Conservation (phyloP, 345 rosid species). For the Noccaea bulbosa region DNA sequence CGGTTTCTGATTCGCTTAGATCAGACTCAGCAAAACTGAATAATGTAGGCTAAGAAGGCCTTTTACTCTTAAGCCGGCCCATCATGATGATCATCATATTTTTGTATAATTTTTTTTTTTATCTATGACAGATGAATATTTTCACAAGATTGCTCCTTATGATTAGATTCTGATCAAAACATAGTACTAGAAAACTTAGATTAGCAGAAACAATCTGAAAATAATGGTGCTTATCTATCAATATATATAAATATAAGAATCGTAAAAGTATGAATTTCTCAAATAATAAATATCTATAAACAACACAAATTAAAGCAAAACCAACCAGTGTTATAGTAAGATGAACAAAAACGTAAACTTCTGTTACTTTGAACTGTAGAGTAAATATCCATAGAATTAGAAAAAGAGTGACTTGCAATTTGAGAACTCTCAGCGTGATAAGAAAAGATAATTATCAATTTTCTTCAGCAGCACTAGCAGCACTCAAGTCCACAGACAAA, state of each 20-base stretch:
- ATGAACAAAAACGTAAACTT: slow-evolving; percentile 14
- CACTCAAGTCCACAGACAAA: slow-evolving; percentile 81
- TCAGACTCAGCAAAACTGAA: background rate
- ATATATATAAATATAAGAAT: too few relatives aligned
- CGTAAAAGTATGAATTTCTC: too few relatives aligned
- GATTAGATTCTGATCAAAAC: background rate
- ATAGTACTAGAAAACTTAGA: too few relatives aligned
- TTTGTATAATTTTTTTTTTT: too few relatives aligned
- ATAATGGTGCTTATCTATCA: too few relatives aligned
- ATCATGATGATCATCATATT: too few relatives aligned
- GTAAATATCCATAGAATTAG: slow-evolving; percentile 15
- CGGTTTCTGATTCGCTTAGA: slow-evolving; percentile 1
- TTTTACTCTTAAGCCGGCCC: background rate
- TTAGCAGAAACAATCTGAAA: too few relatives aligned
- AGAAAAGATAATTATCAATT: slow-evolving; percentile 15
- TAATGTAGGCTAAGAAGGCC: too few relatives aligned
- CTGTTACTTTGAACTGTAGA: slow-evolving; percentile 15
- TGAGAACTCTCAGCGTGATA: slow-evolving; percentile 9
- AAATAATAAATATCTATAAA: background rate
- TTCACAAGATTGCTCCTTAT: background rate
- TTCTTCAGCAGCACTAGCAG: slow-evolving; percentile 68
- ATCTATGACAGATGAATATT: too few relatives aligned
- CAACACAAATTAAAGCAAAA: slow-evolving; percentile 26
- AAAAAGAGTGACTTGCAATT: slow-evolving; percentile 20
- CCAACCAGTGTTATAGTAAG: slow-evolving; percentile 8